Conservation (phyloP, 108 stramenopile species). For the Nitzschia inconspicua region DNA sequence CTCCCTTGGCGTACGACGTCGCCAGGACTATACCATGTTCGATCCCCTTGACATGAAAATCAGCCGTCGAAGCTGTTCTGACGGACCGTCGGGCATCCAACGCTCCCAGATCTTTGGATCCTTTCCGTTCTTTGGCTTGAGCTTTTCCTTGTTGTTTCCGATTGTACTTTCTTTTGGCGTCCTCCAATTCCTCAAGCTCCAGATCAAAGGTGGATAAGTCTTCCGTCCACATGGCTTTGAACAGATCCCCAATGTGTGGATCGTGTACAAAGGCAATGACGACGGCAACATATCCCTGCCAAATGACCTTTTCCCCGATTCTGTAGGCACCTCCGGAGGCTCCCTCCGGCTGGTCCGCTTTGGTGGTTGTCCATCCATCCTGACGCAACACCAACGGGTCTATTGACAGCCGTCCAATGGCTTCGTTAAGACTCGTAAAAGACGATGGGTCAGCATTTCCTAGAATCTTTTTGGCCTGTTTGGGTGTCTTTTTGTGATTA, state of each 20-base stretch:
- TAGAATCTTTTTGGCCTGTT: constrained; percentile 61
- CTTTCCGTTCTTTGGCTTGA: constrained; percentile 5
- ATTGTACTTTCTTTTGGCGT: constrained; percentile 64
- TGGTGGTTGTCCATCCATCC: constrained; percentile 82
- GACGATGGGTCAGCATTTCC: constrained; percentile 29
- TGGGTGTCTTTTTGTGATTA: constrained; percentile 56
- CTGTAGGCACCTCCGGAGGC: constrained; percentile 61
- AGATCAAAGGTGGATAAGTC: constrained; percentile 80
- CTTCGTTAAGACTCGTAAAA: constrained; percentile 25
- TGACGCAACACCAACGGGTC: constrained; percentile 72
- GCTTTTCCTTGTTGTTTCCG: constrained; percentile 38
- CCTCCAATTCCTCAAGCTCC: constrained; percentile 72
- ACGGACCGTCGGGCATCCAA: constrained; percentile 24
- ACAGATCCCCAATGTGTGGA: constrained; percentile 75
- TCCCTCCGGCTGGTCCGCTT: constrained; percentile 50
- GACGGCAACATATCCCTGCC: constrained; percentile 71
- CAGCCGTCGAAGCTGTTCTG: constrained; percentile 45
- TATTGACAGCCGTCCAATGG: constrained; percentile 55
- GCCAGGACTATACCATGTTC: constrained; percentile 84
- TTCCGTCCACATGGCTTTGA: constrained; percentile 80
- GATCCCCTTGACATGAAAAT: constrained; percentile 69
- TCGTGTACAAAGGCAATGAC: constrained; percentile 82
- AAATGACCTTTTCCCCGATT: constrained; percentile 61
- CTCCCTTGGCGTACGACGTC: constrained; percentile 41
- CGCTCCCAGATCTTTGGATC: not conserved